These are phyloP conservation scores for Nicotiana otophora DNA, from an alignment of 257 asterid species.

Conservation along the genomic window DNA sequence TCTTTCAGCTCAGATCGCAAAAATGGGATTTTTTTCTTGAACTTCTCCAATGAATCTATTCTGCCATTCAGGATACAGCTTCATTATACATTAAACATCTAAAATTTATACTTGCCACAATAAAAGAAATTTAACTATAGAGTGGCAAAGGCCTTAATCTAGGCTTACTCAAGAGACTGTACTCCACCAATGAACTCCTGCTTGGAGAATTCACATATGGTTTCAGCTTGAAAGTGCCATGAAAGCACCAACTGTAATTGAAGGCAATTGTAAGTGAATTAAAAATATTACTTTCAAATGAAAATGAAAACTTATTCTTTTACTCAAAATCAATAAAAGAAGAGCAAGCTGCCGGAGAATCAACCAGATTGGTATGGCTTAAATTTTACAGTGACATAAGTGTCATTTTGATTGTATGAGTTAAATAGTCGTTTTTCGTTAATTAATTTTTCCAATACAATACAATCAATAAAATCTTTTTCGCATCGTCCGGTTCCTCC, in stretches of 20 bases:
- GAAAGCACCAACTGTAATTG: slow-evolving; percentile 45
- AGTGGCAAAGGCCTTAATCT: not conserved
- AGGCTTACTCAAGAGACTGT: slow-evolving; percentile 81
- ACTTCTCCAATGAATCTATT: slow-evolving; percentile 87
- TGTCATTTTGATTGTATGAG: not conserved
- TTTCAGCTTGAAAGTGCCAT: slow-evolving; percentile 88
- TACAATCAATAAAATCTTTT: not conserved
- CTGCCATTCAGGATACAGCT: slow-evolving; percentile 34
- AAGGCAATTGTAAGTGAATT: not conserved
- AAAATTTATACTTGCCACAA: not conserved
- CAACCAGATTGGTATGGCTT: not conserved
- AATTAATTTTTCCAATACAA: not conserved
- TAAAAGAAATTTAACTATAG: not conserved
- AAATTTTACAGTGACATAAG: not conserved
- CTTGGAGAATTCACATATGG: slow-evolving; percentile 94
- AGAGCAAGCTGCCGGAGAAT: not conserved
- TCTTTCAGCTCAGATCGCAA: slow-evolving; percentile 94
- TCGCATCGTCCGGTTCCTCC: not conserved
- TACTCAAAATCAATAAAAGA: not conserved
- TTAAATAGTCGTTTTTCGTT: not conserved
- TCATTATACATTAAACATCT: not conserved
- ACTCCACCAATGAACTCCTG: slow-evolving; percentile 84
- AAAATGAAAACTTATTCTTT: not conserved
- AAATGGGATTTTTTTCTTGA: slow-evolving; percentile 73
- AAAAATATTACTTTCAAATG: not conserved